These are phyloP conservation scores for Mycogone perniciosa DNA, from an alignment of 2,329 filamentous ascomycete genomes.

Conservation along the genomic window DNA sequence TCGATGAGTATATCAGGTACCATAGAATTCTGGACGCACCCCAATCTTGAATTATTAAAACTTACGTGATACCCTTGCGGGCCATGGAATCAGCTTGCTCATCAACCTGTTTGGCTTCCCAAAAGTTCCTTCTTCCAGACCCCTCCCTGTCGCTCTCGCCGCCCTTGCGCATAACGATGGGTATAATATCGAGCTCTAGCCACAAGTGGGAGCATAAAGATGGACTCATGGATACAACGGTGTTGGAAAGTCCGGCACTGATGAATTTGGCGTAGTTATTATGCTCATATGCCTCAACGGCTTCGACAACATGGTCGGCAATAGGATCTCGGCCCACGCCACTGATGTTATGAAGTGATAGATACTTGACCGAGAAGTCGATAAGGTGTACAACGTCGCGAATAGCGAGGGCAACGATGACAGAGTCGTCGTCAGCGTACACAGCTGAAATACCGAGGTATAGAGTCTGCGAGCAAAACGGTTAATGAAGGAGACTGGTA, in stretches of 20 bases:
- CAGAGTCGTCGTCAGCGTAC: constrained; percentile 42
- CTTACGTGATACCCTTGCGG: constrained; percentile 68
- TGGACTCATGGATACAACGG: constrained; percentile 55
- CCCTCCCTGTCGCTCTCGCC: constrained; percentile 34
- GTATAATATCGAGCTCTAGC: constrained; percentile 70
- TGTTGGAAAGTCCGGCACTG: constrained; percentile 61
- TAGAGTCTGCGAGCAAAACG: constrained; percentile 25
- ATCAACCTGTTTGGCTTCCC: constrained; percentile 57
- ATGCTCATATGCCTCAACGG: constrained; percentile 54
- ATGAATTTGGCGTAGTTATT: constrained; percentile 68
- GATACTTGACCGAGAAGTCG: constrained; percentile 61
- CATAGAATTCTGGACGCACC: not conserved
- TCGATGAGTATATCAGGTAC: not conserved
- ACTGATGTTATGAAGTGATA: constrained; percentile 23
- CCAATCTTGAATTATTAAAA: constrained; percentile 9
- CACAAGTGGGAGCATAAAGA: constrained; percentile 64
- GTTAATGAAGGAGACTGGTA: not conserved
- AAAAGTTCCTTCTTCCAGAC: constrained; percentile 31
- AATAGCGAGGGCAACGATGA: constrained; percentile 60
- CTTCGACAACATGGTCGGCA: constrained; percentile 52
- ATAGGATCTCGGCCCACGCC: constrained; percentile 30
- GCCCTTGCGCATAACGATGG: constrained; percentile 52
- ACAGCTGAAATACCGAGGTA: constrained; percentile 58
- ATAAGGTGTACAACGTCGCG: constrained; percentile 70
- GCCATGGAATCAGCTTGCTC: constrained; percentile 79